Evolutionary conservation across 1,284 basidiomycete genomes (phyloP), one percentile per base, ranked within the genome.

Genomic region (Ceratobasidium theobromae): DNA sequence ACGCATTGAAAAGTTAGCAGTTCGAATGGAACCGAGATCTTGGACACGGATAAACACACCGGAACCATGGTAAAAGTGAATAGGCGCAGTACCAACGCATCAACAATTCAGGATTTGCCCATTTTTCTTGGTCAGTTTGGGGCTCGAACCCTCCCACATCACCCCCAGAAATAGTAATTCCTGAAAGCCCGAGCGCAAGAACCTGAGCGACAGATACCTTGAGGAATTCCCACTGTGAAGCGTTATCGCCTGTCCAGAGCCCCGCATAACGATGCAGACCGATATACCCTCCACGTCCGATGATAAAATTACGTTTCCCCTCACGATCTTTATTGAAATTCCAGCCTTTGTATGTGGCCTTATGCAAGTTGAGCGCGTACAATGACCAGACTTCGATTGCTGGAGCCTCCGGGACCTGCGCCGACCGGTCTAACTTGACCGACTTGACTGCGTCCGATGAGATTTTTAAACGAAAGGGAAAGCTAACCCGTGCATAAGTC

Each of bases 21-120:
- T 40, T 43, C 35, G 9, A 9, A 21, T 1, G 27, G 2, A n/a
- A 38, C 25, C 3, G 45, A 18, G 16, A 9, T 27, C 23, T 23
- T 32, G 43, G 1, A 16, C 40, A 33, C 8, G 16, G 35, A 8
- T 11, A 46, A 27, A 49, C 45, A 33, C 25, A 60, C 57, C 57
- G 41, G 57, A 60, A 58, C 66, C 66, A 67, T 4, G 66, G 66
- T 1, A 67, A 30, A 2, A 67, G 53, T 8, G 57, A 51, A 25
- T 57, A 67, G 6, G 54, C 66, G 12, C 54, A 58, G 53, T 67
- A 67, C 66, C 66, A 67, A n/a, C 66, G 66, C 45, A 67, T 67
- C n/a, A 67, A 40, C 11, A 67, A 28, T 33, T 67, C 66, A 12
- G 66, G 66, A 21, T 41, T 53, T 12, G 54, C 55, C 54, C 55